Evolutionary conservation across 1,139 yeast species (phyloP).

Genomic region (Kurtzmaniella quercitrusa): DNA sequence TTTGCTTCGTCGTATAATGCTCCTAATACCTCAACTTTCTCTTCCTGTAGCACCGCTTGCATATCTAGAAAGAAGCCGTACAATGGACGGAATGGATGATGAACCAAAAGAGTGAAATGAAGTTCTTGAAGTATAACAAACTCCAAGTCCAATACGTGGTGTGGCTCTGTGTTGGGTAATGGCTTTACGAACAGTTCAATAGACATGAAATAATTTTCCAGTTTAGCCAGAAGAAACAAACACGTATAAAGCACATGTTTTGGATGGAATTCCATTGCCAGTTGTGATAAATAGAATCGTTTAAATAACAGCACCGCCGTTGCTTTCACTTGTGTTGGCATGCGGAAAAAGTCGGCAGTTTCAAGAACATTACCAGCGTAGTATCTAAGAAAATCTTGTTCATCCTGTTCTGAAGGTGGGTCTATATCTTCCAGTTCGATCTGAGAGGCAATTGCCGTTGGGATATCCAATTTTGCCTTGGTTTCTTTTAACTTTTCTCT

Average conservation of each 20-base stretch:
- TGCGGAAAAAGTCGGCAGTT: constrained; percentile 40
- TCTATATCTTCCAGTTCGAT: constrained; percentile 36
- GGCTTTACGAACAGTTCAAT: constrained; percentile 76
- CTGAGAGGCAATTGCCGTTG: constrained; percentile 24
- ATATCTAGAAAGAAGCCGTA: constrained; percentile 91
- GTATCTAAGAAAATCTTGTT: constrained; percentile 58
- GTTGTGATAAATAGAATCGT: constrained; percentile 72
- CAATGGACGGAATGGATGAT: constrained; percentile 82
- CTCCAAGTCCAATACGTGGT: constrained; percentile 73
- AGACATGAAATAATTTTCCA: constrained; percentile 85
- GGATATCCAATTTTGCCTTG: constrained; percentile 16
- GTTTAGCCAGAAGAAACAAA: constrained; percentile 85
- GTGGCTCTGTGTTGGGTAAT: constrained; percentile 61
- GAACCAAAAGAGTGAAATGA: constrained; percentile 76
- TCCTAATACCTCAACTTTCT: constrained; percentile 43
- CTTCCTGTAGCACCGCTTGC: constrained; percentile 57
- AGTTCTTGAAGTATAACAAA: constrained; percentile 71
- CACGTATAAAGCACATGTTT: constrained; percentile 80
- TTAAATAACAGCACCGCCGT: constrained; percentile 83
- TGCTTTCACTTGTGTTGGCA: constrained; percentile 56
- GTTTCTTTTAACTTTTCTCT: constrained; percentile 30
- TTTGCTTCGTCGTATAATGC: constrained; percentile 67
- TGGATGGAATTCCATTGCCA: constrained; percentile 87
- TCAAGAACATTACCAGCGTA: constrained; percentile 71
- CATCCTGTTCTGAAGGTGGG: constrained; percentile 64